Base-by-base conservation (phyloP, 345 rosid species). In the Gossypium anomalum region DNA sequence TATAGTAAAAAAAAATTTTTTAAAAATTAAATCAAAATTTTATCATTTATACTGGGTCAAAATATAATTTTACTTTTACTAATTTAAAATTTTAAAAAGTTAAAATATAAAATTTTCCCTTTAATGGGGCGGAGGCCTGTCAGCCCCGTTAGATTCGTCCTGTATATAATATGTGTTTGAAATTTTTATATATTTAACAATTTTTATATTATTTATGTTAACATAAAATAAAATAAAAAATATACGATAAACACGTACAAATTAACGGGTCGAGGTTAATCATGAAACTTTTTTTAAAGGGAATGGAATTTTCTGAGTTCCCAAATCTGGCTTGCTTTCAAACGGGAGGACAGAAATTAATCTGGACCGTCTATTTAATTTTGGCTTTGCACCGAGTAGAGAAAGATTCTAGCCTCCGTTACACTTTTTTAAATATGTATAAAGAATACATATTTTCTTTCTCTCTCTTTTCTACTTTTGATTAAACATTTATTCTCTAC, bases 41-140 rank as follows among this genome's bases (percentile, higher is more conserved):
- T 29, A 29, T 29, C 6, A 29, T 29, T 29, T 29, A 4, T 4
- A 29, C 0, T 0, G 0, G 0, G 1, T 29, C 0, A 4, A 29
- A 29, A 0, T 29, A 0, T 29, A 29, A 29, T 29, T 29, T 29
- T 29, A 29, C 1, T 29, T 29, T 29, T 3, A 29, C 0, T 4
- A 29, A 29, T 29, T 29, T 29, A 29, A 29, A 29, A 4, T 29
- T 29, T 29, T 4, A 29, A n/a, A n/a, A n/a, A n/a, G n/a, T 29
- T 0, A 3, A 29, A 3, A 29, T 29, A 29, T 0, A 29, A 29
- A 29, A 29, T 0, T 3, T 29, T 4, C 5, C 0, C 3, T 3
- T 27, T 27, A 27, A 27, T 23, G 29, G 27, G 29, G 4, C 4
- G 0, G 29, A 3, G 4, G 34, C 34, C 4, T 3, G 4, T 29